Conservation (phyloP, 78 protist genomes). For the Pelomyxa schiedti region DNA sequence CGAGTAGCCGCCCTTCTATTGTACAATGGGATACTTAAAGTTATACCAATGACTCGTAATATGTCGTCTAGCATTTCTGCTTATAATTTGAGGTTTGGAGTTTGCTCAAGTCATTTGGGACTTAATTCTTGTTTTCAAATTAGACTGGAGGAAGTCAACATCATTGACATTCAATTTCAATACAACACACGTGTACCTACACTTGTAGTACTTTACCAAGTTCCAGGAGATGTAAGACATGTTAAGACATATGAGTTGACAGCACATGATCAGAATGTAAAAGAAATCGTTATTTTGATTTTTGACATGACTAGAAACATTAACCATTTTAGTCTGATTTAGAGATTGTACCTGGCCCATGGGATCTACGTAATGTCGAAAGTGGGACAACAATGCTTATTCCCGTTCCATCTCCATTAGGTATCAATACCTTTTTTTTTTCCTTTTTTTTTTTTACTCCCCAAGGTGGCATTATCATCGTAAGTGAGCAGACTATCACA, state of each 20-base stretch:
- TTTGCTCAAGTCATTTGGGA: no score
- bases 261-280: neutral
- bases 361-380: conserved; percentile 44
- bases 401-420: conserved; percentile 41
- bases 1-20: conserved; percentile 48
- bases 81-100: no score
- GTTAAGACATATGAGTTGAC: conserved; percentile 37
- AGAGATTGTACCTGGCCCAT: conserved; percentile 39
- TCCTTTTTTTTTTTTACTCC: no score
- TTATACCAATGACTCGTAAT: no score
- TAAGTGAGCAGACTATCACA: conserved; percentile 68
- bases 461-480: conserved; percentile 55
- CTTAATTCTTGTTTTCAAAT: conserved; percentile 42
- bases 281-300: no score
- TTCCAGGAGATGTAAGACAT: conserved; percentile 32
- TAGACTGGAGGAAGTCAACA: conserved; percentile 54
- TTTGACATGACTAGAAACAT: no score
- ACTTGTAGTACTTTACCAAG: conserved; percentile 60
- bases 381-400: conserved; percentile 29
- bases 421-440: no score
- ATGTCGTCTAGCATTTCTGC: no score
- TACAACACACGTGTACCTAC: conserved; percentile 42
- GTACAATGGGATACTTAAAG: conserved; percentile 45
- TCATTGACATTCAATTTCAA: conserved; percentile 62
- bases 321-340: no score